A percentile compares a stretch with the other conserved stretches of the same genome.
phyloP scores from a whole-genome alignment of 2,329 filamentous ascomycete genomes.

The Aciculosporium take region DNA sequence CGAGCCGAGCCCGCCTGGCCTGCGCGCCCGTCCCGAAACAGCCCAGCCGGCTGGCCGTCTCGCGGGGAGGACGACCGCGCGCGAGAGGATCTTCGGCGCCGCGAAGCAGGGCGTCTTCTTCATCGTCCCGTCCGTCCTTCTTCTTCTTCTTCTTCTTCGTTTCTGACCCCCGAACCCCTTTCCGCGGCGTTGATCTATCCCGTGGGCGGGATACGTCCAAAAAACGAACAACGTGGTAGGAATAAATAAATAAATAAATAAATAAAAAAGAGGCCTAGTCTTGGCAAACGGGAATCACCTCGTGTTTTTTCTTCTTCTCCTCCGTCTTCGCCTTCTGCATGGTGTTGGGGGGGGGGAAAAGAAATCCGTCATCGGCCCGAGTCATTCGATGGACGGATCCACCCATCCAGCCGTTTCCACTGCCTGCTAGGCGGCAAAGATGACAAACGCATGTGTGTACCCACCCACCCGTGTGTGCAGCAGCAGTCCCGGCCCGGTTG shows the following conservation, averaged over 20 bases:
- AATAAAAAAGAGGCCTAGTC: too few species aligned
- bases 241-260: too few species aligned
- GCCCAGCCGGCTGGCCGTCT: constrained; percentile 10
- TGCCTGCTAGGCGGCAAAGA: too few species aligned
- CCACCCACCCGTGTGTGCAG: too few species aligned
- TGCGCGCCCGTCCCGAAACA: constrained; percentile 15
- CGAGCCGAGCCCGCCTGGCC: constrained; percentile 12
- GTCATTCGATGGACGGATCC: neutral
- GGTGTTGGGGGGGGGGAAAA: too few species aligned
- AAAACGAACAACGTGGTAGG: neutral
- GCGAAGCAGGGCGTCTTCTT: constrained; percentile 11
- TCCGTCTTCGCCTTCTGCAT: too few species aligned
- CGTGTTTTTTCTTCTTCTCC: too few species aligned
- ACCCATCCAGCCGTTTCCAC: too few species aligned
- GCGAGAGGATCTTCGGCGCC: constrained; percentile 12
- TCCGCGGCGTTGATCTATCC: neutral
- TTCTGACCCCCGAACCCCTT: neutral
- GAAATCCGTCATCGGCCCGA: neutral
- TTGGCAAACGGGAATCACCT: too few species aligned
- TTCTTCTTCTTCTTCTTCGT: neutral
- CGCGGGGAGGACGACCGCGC: constrained; percentile 15
- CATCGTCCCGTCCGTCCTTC: neutral
- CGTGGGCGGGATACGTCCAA: neutral
- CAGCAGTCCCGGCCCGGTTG: too few species aligned
- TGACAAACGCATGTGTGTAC: too few species aligned